Conservation (phyloP, 805 yeast genomes). For the Candida xyloterini region DNA sequence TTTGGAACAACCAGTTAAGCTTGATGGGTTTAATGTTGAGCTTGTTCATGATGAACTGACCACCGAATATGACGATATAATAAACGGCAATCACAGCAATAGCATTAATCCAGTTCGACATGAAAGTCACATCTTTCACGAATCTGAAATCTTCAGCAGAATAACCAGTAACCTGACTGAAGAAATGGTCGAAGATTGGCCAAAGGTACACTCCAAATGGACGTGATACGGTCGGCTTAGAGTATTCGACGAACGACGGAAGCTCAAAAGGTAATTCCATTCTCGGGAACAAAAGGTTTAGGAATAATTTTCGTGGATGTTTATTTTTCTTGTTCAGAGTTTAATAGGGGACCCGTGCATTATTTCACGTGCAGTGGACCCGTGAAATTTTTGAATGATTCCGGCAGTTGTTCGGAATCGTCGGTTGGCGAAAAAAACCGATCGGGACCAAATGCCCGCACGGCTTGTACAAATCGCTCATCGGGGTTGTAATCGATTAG, state of each 20-base stretch:
- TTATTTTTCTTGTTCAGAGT: slow-evolving; percentile 1
- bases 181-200: slow-evolving; percentile 59
- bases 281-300: slow-evolving; percentile 1
- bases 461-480: slow-evolving; percentile 1
- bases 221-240: slow-evolving; percentile 26
- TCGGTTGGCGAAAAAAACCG: not conserved
- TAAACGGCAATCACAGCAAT: slow-evolving; percentile 55
- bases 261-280: slow-evolving; percentile 14
- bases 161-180: slow-evolving; percentile 46
- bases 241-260: slow-evolving; percentile 28
- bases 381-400: not conserved
- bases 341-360: too few relatives aligned
- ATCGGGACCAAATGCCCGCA: not conserved
- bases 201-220: slow-evolving; percentile 63
- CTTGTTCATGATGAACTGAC: slow-evolving; percentile 58
- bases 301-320: slow-evolving; percentile 1
- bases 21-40: slow-evolving; percentile 61
- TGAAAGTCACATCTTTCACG: slow-evolving; percentile 59
- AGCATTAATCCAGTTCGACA: slow-evolving; percentile 61
- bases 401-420: not conserved
- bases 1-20: slow-evolving; percentile 72
- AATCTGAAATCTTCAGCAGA: slow-evolving; percentile 69
- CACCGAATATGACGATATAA: slow-evolving; percentile 82
- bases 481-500: not conserved
- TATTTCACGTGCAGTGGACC: slow-evolving; percentile 1